Evolutionary conservation across 352 stramenopile genomes (phyloP), one percentile per base, ranked within the genome.

Genomic region (Phytophthora aleatoria): DNA sequence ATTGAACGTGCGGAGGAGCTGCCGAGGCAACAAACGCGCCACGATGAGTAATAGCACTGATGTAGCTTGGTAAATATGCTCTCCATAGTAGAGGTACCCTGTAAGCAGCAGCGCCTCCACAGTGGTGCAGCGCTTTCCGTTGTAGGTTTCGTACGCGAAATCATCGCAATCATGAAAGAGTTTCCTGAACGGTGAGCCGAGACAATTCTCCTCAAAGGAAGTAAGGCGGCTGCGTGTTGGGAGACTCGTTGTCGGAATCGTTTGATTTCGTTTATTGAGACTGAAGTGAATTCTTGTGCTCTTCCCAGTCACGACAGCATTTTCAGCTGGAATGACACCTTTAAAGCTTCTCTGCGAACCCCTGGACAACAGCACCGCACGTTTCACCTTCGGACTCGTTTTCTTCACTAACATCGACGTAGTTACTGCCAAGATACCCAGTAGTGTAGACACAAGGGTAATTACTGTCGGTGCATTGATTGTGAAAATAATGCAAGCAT

Each of bases 1-100:
- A 31, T 76, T 73, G 28, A 76, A 76, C 36, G 64, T 70, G 28
- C 69, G 60, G 24, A 73, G 49, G 2, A 73, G 24, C 38, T 56
- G 64, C 24, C 45, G 50, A 1, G 69, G 64, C 42, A 73, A 5
- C 15, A 70, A 36, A 16, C 63, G 57, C 6, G 63, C 56, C 13
- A 67, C n/a, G 2, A 76, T 26, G 4, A 70, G 60, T 13, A 67
- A 13, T 6, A 57, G 16, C 15, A 67, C 60, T 7, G 30, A 45
- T 15, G 41, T 55, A 12, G 60, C 60, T 26, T 67, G 60, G 16
- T 67, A 67, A 57, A 67, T 67, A 30, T 67, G 60, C 2, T 62
- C 51, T 24, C 60, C 60, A 52, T 67, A 67, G 28, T 67, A 67
- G 11, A 67, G 52, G 20, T 67, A 67, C 1, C 60, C 60, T 11